Evolutionary conservation across 768 basidiomycete species (phyloP).

Genomic region (Suillus placidus): DNA sequence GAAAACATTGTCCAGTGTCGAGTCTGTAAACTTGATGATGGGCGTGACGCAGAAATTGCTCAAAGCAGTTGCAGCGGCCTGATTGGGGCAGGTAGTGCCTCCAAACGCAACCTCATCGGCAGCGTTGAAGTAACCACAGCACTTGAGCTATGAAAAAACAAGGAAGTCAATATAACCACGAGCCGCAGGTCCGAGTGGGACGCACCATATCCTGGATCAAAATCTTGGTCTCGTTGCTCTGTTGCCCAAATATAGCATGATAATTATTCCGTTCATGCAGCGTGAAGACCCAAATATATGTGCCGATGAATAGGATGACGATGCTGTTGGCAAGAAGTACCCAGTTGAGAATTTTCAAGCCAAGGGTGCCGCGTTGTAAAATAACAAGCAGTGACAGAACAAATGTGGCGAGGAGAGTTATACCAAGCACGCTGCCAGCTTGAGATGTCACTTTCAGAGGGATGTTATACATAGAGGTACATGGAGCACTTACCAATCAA

Average conservation of each 20-base stretch:
- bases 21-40: constrained; percentile 68
- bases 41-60: constrained; percentile 73
- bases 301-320: constrained; percentile 63
- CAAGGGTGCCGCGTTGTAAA: constrained; percentile 65
- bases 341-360: constrained; percentile 80
- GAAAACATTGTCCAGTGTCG: constrained; percentile 78
- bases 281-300: constrained; percentile 82
- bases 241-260: constrained; percentile 54
- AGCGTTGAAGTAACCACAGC: constrained; percentile 85
- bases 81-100: constrained; percentile 61
- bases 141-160: constrained; percentile 56
- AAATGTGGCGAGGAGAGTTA: constrained; percentile 67
- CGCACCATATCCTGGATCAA: constrained; percentile 74
- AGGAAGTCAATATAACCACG: neutral
- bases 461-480: neutral
- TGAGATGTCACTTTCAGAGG: constrained; percentile 7
- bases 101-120: constrained; percentile 60
- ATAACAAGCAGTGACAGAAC: constrained; percentile 72
- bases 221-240: constrained; percentile 49
- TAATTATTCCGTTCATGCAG: constrained; percentile 72
- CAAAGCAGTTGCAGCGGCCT: constrained; percentile 35
- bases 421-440: constrained; percentile 77
- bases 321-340: constrained; percentile 65
- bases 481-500: constrained; percentile 54
- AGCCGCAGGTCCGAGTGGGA: constrained; percentile 7